phyloP scores from a whole-genome alignment of 1,284 basidiomycete species.

The Porodaedalea pini region DNA sequence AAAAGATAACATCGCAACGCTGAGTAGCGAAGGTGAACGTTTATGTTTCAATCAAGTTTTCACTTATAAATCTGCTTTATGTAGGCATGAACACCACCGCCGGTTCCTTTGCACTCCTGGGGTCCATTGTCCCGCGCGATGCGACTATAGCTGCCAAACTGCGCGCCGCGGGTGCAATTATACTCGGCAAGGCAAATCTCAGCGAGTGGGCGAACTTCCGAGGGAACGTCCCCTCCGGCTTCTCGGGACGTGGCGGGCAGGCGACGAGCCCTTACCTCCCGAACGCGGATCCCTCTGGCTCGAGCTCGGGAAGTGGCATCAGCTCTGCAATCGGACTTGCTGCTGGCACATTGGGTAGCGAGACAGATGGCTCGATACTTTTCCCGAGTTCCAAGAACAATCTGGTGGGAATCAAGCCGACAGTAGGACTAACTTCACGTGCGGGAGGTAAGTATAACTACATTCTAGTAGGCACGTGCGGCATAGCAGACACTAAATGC shows the following conservation, averaged over 20 bases:
- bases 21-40: constrained; percentile 51
- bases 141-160: constrained; percentile 37
- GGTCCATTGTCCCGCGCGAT: constrained; percentile 40
- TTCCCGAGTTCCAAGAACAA: constrained; percentile 52
- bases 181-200: constrained; percentile 56
- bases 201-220: constrained; percentile 62
- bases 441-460: constrained; percentile 44
- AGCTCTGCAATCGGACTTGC: constrained; percentile 59
- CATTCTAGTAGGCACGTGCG: no score
- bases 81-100: constrained; percentile 44
- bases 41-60: neutral
- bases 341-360: constrained; percentile 56
- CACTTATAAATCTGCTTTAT: neutral
- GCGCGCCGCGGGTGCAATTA: constrained; percentile 42
- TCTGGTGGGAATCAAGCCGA: constrained; percentile 57
- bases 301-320: constrained; percentile 61
- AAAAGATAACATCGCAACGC: constrained; percentile 58
- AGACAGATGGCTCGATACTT: constrained; percentile 64
- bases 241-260: constrained; percentile 66
- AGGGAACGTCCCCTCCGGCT: constrained; percentile 56
- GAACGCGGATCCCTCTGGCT: constrained; percentile 58
- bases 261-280: constrained; percentile 57
- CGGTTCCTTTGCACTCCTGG: constrained; percentile 41
- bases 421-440: constrained; percentile 59
- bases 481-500: no score